Evolutionary conservation across 1,284 basidiomycete species (phyloP), one percentile per base, ranked within the genome.

Genomic region (Papiliotrema terrestris): DNA sequence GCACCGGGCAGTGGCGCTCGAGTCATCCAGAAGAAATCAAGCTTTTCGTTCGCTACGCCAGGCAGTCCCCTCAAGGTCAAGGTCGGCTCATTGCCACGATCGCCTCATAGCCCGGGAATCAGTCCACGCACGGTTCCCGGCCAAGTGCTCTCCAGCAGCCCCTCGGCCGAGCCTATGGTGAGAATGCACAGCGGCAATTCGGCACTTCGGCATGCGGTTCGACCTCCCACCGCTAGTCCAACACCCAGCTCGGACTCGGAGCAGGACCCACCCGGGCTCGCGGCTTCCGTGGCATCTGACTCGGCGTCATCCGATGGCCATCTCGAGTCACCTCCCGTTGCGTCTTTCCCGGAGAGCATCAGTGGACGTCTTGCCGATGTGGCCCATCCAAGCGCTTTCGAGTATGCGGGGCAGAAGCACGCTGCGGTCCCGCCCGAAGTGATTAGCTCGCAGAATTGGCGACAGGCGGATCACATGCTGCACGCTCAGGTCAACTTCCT

Each of bases 271-370:
- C 71, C 71, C 11, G 68, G 58, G 3, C 59, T 73, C 3, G 67
- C 70, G 3, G 67, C 69, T 1, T 68, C 67, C 6, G 55, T 68
- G 25, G 69, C 64, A 3, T 63, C 62, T 5, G 70, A 72, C 49
- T 69, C 69, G 20, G 69, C 55, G 3, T 66, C 65, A 8, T 69
- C 67, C 41, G 69, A 66, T 26, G 65, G 61, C 11, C 57, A 63
- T 38, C 45, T 68, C 13, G 65, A 68, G 6, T 65, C 62, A 6
- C 68, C 68, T 1, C 63, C 58, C 8, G 36, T 49, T 17, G 32
- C 39, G 17, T 41, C 45, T 20, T 46, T 39, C 48, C 20, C 48
- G 17, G 23, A 14, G 8, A 15, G 6, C 20, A 49, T 41, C 38
- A 49, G 36, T 37, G 13, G 19, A 35, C 19, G 29, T 22, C 17